phyloP scores from a whole-genome alignment of 306 rosid genomes.

The Corylus americana region DNA sequence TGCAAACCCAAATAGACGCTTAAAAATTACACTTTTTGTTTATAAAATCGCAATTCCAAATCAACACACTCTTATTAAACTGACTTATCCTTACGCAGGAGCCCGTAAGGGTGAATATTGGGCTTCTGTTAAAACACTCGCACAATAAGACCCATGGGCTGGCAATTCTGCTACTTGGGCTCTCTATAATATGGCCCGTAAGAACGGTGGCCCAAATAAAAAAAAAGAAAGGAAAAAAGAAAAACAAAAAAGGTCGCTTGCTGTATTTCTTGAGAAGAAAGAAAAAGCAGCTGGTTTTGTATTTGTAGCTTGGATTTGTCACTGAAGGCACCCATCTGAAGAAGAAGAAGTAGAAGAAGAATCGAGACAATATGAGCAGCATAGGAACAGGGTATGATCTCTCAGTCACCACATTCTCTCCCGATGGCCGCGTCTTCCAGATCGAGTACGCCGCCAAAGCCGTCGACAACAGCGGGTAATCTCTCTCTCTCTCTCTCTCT shows the following conservation, averaged over 20 bases:
- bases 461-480: conserved; percentile 94
- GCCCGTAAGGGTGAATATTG: too few relatives aligned
- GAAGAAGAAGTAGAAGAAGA: conserved; percentile 17
- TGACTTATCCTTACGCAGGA: too few relatives aligned
- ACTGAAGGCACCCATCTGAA: too few relatives aligned
- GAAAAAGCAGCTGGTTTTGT: not conserved
- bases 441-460: conserved; percentile 98
- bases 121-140: too few relatives aligned
- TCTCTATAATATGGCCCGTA: too few relatives aligned
- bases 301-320: not conserved
- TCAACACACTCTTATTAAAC: too few relatives aligned
- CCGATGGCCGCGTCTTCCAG: conserved; percentile 98
- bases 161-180: too few relatives aligned
- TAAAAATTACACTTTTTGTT: too few relatives aligned
- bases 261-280: not conserved
- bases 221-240: not conserved
- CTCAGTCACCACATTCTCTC: conserved; percentile 96
- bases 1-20: too few relatives aligned
- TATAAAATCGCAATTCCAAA: too few relatives aligned
- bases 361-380: conserved; percentile 67
- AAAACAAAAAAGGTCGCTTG: not conserved
- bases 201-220: too few relatives aligned
- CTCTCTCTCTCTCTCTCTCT: not conserved
- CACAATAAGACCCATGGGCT: too few relatives aligned
- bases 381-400: conserved; percentile 98